Evolutionary conservation across 352 stramenopile genomes (phyloP), one percentile per base, ranked within the genome.

Genomic region (Phytophthora citricola): DNA sequence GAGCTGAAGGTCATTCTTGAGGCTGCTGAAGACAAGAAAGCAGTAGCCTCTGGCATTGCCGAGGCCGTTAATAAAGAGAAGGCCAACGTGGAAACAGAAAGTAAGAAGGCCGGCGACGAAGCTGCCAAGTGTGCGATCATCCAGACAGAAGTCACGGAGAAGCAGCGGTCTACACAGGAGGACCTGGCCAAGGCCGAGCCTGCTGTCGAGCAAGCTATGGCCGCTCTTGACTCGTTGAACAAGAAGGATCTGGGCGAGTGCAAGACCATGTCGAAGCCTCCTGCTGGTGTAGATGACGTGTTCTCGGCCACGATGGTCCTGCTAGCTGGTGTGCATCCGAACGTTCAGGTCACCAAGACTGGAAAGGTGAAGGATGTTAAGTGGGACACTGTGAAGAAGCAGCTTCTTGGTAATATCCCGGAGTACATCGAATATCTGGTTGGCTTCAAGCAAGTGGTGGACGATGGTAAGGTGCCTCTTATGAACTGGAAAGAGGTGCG

Each of bases 191-290:
- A 98, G 60, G 95, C 96, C 14, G 95, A 98, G 46, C 95, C 96
- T 29, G 93, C 96, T 27, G 94, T 99, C 10, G 83, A 96, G 46
- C 92, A 97, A 58, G 96, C 95, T n/a, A 98, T 99, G 93, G 93
- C 96, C 57, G 95, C 96, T 5, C 83, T 98, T 0, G 94, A 98
- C 55, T 98, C 95, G 17, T 76, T 99, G 46, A 98, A 98, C 79
- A 98, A 98, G 65, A 98, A 99, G 66, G 94, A 98, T 79, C 76
- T 98, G 2, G 93, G 93, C 45, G 94, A 98, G 59, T 98, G 94
- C 82, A 99, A 99, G 66, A 98, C 94, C 15, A 99, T 99, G 96
- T 91, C 85, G 41, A 98, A 98, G 65, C 95, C 95, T 38, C 96
- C 96, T 15, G 76, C 85, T 15, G 95, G 95, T 57, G 93, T 99